A percentile compares a stretch with the other conserved stretches of the same genome.
These are phyloP conservation scores for Yamadazyma nakazawae DNA, from an alignment of 805 yeast species.

Conservation along the genomic window DNA sequence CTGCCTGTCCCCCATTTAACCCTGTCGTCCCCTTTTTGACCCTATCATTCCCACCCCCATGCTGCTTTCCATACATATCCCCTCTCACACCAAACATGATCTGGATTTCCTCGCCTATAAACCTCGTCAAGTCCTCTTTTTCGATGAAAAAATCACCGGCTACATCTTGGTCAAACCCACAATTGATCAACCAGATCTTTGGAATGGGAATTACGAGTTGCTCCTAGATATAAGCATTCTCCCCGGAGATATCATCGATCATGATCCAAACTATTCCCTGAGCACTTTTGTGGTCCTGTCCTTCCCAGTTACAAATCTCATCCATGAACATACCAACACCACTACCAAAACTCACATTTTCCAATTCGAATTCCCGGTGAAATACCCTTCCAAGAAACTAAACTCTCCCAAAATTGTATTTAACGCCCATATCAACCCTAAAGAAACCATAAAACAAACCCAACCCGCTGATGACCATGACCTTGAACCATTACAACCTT, in stretches of 20 bases:
- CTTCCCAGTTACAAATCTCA: background rate
- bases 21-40: background rate
- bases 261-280: slow-evolving; percentile 7
- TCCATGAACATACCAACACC: background rate
- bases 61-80: slow-evolving; percentile 2
- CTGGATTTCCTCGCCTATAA: background rate
- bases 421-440: slow-evolving; percentile 15
- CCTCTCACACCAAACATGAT: background rate
- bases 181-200: background rate
- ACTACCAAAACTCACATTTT: slow-evolving; percentile 17
- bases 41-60: background rate
- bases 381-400: slow-evolving; percentile 30
- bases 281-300: background rate
- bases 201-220: background rate
- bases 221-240: slow-evolving; percentile 10
- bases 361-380: slow-evolving; percentile 27
- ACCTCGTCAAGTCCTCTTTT: slow-evolving; percentile 4
- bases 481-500: slow-evolving; percentile 4
- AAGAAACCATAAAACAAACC: slow-evolving; percentile 8
- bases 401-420: slow-evolving; percentile 23
- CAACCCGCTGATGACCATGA: background rate
- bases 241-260: slow-evolving; percentile 13
- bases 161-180: background rate
- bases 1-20: no score
- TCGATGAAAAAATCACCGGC: slow-evolving; percentile 7